These are phyloP conservation scores for Xylaria venustula DNA, from an alignment of 495 filamentous ascomycete genomes.

Conservation along the genomic window DNA sequence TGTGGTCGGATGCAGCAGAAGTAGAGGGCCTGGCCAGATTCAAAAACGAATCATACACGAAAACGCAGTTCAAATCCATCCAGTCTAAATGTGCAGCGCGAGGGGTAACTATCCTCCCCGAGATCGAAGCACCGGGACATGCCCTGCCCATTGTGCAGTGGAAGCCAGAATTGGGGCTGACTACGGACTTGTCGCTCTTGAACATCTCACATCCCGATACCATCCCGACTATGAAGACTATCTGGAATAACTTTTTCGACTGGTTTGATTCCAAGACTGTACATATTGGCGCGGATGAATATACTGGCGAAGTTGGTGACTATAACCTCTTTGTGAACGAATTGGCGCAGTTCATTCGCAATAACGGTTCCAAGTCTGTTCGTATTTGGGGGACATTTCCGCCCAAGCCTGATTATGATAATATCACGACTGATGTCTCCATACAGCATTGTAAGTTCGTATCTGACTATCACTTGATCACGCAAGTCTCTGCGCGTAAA, in stretches of 20 bases:
- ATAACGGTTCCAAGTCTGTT: slow-evolving; percentile 39
- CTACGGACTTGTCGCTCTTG: slow-evolving; percentile 41
- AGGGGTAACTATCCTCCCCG: slow-evolving; percentile 52
- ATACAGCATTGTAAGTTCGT: slow-evolving; percentile 25
- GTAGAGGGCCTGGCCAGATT: slow-evolving; percentile 44
- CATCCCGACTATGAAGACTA: slow-evolving; percentile 50
- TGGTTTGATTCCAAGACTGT: slow-evolving; percentile 56
- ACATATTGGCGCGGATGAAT: slow-evolving; percentile 55
- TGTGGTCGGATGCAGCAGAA: slow-evolving; percentile 32
- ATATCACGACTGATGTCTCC: slow-evolving; percentile 44
- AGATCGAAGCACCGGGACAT: slow-evolving; percentile 55
- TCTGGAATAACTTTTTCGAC: slow-evolving; percentile 50
- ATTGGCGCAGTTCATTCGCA: slow-evolving; percentile 42
- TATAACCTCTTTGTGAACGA: slow-evolving; percentile 52
- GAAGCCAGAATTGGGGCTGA: slow-evolving; percentile 50
- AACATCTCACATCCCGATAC: slow-evolving; percentile 54
- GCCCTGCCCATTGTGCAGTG: slow-evolving; percentile 51
- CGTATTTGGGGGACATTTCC: slow-evolving; percentile 57
- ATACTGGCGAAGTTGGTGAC: slow-evolving; percentile 36
- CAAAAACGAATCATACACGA: slow-evolving; percentile 50
- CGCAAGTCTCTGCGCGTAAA: too few relatives aligned
- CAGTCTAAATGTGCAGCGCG: slow-evolving; percentile 45
- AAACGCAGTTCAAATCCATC: slow-evolving; percentile 41
- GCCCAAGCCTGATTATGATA: slow-evolving; percentile 38
- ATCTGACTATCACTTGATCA: not conserved